Evolutionary conservation across 345 rosid genomes (phyloP).

Genomic region (Eucalyptus erythrocorys): DNA sequence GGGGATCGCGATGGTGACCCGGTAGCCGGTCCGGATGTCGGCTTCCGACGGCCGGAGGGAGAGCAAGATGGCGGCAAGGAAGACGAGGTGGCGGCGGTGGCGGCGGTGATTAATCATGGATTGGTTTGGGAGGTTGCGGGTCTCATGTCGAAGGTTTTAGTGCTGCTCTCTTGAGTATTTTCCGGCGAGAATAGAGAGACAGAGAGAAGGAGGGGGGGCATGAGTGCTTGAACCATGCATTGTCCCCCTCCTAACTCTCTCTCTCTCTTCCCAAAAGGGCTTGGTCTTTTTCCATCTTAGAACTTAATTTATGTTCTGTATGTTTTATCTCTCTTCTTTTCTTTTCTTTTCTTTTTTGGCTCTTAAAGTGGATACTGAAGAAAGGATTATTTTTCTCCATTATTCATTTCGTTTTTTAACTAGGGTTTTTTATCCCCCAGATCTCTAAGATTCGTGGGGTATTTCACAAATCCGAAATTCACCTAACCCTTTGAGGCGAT

Average conservation of each 20-base stretch:
- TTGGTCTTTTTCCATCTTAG: background rate
- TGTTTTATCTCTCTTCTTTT: background rate
- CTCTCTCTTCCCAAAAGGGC: background rate
- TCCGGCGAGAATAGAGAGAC: background rate
- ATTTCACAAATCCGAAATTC: background rate
- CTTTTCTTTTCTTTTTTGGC: background rate
- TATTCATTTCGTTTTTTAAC: background rate
- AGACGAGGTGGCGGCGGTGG: background rate
- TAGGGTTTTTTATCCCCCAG: background rate
- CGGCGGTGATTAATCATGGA: background rate
- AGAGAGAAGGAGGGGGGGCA: background rate
- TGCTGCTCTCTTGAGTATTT: background rate
- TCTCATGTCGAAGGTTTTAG: background rate
- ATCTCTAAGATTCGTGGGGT: background rate
- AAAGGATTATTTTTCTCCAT: background rate
- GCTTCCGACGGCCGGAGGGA: constrained; percentile 19
- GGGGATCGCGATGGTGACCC: constrained; percentile 47
- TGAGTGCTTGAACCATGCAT: background rate
- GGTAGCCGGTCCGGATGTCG: constrained; percentile 31
- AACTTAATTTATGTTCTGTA: background rate
- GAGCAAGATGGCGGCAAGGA: background rate
- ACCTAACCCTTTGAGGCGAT: background rate
- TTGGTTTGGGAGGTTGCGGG: background rate
- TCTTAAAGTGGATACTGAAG: background rate
- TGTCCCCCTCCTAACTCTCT: background rate